Evolutionary conservation across 73 alveolate genomes (phyloP), one percentile per base, ranked within the genome.

Genomic region (Stentor coeruleus): DNA sequence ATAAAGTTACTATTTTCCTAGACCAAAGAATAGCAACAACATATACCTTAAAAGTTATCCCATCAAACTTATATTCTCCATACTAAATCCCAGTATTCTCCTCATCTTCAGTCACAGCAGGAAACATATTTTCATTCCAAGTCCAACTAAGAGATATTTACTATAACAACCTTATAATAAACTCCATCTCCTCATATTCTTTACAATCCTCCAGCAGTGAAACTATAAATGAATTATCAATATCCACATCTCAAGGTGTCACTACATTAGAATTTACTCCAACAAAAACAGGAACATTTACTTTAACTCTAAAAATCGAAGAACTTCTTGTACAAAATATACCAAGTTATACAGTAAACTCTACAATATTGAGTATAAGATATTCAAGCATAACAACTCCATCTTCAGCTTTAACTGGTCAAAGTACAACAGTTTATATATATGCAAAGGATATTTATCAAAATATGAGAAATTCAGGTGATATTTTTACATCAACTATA

Each of bases 131-230:
- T 66, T 1, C 0, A 33, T 66, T 66, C 33, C n/a, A 31, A 26
- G 40, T 66, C 2, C 79, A 66, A 40, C n/a, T 40, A 26, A 66
- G 79, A 66, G 79, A 66, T 66, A 11, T 66, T 20, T 66, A 66
- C 33, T 33, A 66, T 66, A 66, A 66, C 37, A 66, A 66, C 33
- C 39, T 66, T 26, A 40, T 66, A 28, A 66, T 66, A 1, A 33
- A 20, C 15, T 28, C 40, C 39, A 26, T 66, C 15, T 20, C 36
- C 14, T 26, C 36, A 15, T 66, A 66, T 66, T 28, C 79, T 31
- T 20, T 66, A 26, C 20, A 20, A 26, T 37, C 79, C 37, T 1
- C 2, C n/a, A 40, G 79, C n/a, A 20, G n/a, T 66, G n/a, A 20
- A 0, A 33, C 36, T 20, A 40, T 2, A 28, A 28, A 20, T 14